Evolutionary conservation across 768 basidiomycete species (phyloP).

Genomic region (Podaxis pistillaris): DNA sequence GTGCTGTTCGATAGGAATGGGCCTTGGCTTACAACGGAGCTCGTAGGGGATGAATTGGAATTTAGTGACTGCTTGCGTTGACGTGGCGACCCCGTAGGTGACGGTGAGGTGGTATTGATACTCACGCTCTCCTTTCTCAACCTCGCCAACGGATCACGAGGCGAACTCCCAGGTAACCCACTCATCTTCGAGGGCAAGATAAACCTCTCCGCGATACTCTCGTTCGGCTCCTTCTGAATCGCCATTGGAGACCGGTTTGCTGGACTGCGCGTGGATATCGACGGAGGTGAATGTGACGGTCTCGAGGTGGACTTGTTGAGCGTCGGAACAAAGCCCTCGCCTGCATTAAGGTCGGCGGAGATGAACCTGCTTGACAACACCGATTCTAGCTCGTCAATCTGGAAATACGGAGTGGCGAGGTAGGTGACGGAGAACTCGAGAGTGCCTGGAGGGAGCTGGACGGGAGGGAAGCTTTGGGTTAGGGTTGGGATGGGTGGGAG

Average conservation of each 20-base stretch:
- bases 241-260: slow-evolving; percentile 16
- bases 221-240: slow-evolving; percentile 16
- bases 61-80: slow-evolving; percentile 53
- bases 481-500: slow-evolving; percentile 40
- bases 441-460: slow-evolving; percentile 67
- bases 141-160: slow-evolving; percentile 14
- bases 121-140: slow-evolving; percentile 8
- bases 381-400: slow-evolving; percentile 75
- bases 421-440: slow-evolving; percentile 64
- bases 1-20: slow-evolving; percentile 1
- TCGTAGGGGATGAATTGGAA: slow-evolving; percentile 28
- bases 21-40: slow-evolving; percentile 20
- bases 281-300: slow-evolving; percentile 20
- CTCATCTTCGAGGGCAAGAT: slow-evolving; percentile 34
- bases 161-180: slow-evolving; percentile 19
- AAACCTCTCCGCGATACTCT: slow-evolving; percentile 34
- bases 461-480: slow-evolving; percentile 59
- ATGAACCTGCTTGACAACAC: slow-evolving; percentile 72
- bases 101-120: slow-evolving; percentile 10
- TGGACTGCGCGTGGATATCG: slow-evolving; percentile 22
- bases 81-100: slow-evolving; percentile 27
- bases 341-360: slow-evolving; percentile 46
- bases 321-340: slow-evolving; percentile 70
- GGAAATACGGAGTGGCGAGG: slow-evolving; percentile 66
- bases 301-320: slow-evolving; percentile 47